phyloP scores from a whole-genome alignment of 371 early-diverging fungal genomes.

The Apophysomyces trapeziformis region DNA sequence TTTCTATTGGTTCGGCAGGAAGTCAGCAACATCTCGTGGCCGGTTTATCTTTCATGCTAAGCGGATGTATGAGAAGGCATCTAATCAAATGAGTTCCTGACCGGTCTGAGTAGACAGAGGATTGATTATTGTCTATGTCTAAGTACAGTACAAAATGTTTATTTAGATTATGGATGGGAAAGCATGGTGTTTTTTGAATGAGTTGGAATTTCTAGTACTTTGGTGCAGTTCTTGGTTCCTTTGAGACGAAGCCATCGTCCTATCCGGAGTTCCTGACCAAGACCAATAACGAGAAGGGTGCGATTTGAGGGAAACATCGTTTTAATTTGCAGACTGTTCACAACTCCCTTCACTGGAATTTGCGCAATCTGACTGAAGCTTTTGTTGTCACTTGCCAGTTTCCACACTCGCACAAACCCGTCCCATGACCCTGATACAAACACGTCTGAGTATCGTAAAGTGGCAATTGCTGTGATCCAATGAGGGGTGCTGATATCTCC shows the following conservation, averaged over 20 bases:
- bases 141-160: neutral
- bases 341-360: slow-evolving; percentile 61
- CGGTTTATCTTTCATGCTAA: no score
- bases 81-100: neutral
- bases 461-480: slow-evolving; percentile 89
- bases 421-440: slow-evolving; percentile 94
- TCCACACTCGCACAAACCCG: slow-evolving; percentile 89
- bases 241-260: slow-evolving; percentile 91
- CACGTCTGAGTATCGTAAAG: slow-evolving; percentile 83
- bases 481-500: slow-evolving; percentile 58
- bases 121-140: slow-evolving; percentile 3
- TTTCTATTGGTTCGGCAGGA: neutral
- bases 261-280: slow-evolving; percentile 86
- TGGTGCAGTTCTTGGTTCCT: slow-evolving; percentile 71
- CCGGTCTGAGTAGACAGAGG: neutral
- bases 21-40: slow-evolving; percentile 7
- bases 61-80: neutral
- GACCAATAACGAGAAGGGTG: slow-evolving; percentile 71
- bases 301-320: slow-evolving; percentile 52
- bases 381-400: slow-evolving; percentile 69
- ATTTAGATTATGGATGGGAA: slow-evolving; percentile 4
- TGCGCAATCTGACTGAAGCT: slow-evolving; percentile 64
- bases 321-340: slow-evolving; percentile 59
- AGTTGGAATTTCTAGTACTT: slow-evolving; percentile 49
- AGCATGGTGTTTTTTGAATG: slow-evolving; percentile 11